Evolutionary conservation across 1,284 basidiomycete genomes (phyloP).

Genomic region (Microbotryomycetes sp.): DNA sequence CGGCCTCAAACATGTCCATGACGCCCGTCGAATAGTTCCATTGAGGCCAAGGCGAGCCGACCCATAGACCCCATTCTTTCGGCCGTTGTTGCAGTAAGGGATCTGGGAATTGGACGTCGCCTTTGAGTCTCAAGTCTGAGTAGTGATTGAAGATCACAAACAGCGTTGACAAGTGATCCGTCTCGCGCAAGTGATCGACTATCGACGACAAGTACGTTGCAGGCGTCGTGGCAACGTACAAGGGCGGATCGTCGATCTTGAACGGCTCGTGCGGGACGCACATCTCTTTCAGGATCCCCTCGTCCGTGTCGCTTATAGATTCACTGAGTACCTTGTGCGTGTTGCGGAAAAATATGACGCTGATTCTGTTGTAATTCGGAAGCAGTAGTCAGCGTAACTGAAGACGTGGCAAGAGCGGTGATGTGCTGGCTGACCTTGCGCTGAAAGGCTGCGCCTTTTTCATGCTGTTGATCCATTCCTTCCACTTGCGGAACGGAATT

Average conservation of each 20-base stretch:
- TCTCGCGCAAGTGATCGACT: not conserved
- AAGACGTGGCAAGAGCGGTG: too few species aligned
- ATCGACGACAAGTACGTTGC: not conserved
- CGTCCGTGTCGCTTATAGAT: not conserved
- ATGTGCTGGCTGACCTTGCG: constrained; percentile 6
- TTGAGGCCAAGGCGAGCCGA: constrained; percentile 3
- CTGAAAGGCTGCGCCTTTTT: not conserved
- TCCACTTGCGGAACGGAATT: not conserved
- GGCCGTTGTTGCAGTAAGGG: constrained; percentile 4
- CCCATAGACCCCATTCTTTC: constrained; percentile 5
- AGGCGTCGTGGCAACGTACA: constrained; percentile 1
- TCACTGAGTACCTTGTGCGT: constrained; percentile 1
- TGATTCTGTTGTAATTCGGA: not conserved
- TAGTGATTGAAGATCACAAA: constrained; percentile 7
- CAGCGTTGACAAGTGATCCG: constrained; percentile 2
- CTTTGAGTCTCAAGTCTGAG: constrained; percentile 1
- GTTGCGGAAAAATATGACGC: constrained; percentile 7
- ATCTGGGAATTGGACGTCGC: not conserved
- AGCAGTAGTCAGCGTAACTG: too few species aligned
- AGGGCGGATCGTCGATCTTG: not conserved
- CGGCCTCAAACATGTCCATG: not conserved
- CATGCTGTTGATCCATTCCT: not conserved
- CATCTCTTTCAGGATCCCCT: not conserved
- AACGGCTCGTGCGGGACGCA: constrained; percentile 3
- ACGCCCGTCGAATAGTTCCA: constrained; percentile 7